These are phyloP conservation scores for Globisporangium viniferum DNA, from an alignment of 352 stramenopile genomes.

Conservation along the genomic window DNA sequence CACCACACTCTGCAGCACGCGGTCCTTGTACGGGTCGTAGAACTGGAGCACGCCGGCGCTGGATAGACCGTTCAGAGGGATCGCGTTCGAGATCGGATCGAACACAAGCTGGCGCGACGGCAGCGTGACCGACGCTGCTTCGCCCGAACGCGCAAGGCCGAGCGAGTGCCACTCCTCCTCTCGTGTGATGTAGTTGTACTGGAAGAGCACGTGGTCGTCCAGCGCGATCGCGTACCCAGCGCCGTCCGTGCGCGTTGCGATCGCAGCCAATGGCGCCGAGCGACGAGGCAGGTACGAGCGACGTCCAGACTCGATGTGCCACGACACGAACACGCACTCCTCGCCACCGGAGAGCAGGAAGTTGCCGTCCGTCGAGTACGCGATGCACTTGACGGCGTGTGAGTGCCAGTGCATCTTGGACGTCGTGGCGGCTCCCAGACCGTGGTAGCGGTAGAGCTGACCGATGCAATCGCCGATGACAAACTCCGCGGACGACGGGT, in stretches of 20 bases:
- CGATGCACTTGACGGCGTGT: slow-evolving; percentile 66
- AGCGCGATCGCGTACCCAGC: slow-evolving; percentile 63
- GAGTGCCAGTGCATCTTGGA: slow-evolving; percentile 87
- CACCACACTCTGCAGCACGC: slow-evolving; percentile 61
- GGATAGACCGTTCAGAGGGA: slow-evolving; percentile 65
- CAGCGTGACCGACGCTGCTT: slow-evolving; percentile 32
- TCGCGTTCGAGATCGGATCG: slow-evolving; percentile 53
- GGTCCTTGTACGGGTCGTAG: slow-evolving; percentile 79
- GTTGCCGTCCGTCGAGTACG: slow-evolving; percentile 73
- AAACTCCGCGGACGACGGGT: slow-evolving; percentile 50
- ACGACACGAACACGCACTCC: slow-evolving; percentile 85
- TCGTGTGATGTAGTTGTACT: slow-evolving; percentile 80
- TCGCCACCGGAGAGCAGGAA: slow-evolving; percentile 82
- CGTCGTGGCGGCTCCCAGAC: slow-evolving; percentile 18
- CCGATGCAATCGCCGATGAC: slow-evolving; percentile 58
- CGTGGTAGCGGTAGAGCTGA: slow-evolving; percentile 62
- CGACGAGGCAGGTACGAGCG: slow-evolving; percentile 78
- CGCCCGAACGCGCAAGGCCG: slow-evolving; percentile 56
- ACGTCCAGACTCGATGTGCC: slow-evolving; percentile 76
- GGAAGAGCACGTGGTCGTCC: slow-evolving; percentile 69
- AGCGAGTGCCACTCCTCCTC: slow-evolving; percentile 72
- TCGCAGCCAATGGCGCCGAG: slow-evolving; percentile 49
- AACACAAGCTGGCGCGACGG: slow-evolving; percentile 55
- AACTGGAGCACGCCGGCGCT: slow-evolving; percentile 72
- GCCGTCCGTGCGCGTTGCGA: slow-evolving; percentile 50